Evolutionary conservation across 2,329 filamentous ascomycete species (phyloP), one percentile per base, ranked within the genome.

Genomic region (Fusarium annulatum): DNA sequence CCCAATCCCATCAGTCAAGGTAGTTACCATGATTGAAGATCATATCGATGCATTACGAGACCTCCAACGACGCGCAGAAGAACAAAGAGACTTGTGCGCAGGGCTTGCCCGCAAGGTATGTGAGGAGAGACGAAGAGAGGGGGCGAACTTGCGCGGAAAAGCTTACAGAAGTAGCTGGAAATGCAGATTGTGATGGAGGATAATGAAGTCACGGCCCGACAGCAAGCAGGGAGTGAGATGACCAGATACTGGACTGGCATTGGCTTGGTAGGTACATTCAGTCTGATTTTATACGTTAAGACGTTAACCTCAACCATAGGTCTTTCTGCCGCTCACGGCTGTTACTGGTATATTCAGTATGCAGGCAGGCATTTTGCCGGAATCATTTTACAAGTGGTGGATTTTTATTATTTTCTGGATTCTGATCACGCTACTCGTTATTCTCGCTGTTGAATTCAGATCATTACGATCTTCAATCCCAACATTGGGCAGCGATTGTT

Each of bases 41-140:
- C 60, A 67, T 0, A 39, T 67, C 0, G 51, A 64, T 9, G 51
- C 30, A 5, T n/a, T 67, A 7, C 28, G 51, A 18, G 60, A 64
- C 9, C 64, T 67, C 7, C 64, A 64, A 28, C 33, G 43, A 6
- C 64, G 61, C 3, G 60, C 64, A 2, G 51, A 64, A 16, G 43
- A 67, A n/a, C 60, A 58, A 28, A 48, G 49, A n/a, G 64, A 67
- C 6, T 28, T 67, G 9, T 67, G 60, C 3, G 9, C 45, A 2
- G 64, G 60, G 15, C 60, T 67, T n/a, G 19, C 51, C 18, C 51
- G 45, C 18, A 63, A 67, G 60, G 60, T 67, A 67, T 28, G 60
- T n/a, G 2, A 21, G 11, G 34, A 2, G n/a, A 33, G 53, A 1
- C 7, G 38, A 21, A 5, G 2, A 5, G 18, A 33, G 28, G 41